phyloP scores from a whole-genome alignment of 1,284 basidiomycete genomes.

The Singerocomus inundabilis region DNA sequence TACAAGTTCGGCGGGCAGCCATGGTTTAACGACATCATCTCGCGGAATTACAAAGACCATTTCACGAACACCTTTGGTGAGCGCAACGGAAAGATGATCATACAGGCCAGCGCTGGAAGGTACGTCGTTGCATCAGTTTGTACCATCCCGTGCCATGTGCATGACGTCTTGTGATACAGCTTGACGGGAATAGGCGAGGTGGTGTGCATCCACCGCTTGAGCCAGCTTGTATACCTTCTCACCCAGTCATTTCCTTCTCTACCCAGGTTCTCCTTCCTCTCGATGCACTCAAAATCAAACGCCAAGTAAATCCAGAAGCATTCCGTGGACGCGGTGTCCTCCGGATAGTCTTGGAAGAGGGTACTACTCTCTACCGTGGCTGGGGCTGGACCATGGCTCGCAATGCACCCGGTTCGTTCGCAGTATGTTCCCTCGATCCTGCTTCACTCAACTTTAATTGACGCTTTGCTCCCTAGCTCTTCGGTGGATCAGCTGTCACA shows the following conservation, averaged over 20 bases:
- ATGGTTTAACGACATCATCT: conserved; percentile 93
- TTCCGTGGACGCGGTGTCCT: conserved; percentile 91
- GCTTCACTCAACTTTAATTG: background rate
- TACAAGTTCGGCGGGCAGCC: conserved; percentile 99
- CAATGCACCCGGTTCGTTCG: conserved; percentile 95
- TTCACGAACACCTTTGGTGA: conserved; percentile 92
- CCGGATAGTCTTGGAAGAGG: conserved; percentile 91
- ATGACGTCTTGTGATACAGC: conserved; percentile 40
- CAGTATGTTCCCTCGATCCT: conserved; percentile 52
- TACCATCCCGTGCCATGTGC: background rate
- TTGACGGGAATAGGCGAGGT: conserved; percentile 98
- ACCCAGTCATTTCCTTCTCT: background rate
- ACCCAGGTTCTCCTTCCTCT: conserved; percentile 83
- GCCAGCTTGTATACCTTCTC: background rate
- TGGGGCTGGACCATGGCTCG: conserved; percentile 99
- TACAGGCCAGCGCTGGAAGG: conserved; percentile 94
- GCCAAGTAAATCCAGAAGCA: conserved; percentile 95
- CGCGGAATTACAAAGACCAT: conserved; percentile 67
- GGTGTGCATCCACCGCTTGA: conserved; percentile 44
- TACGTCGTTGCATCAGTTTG: conserved; percentile 35
- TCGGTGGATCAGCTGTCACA: conserved; percentile 92
- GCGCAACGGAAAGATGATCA: conserved; percentile 93
- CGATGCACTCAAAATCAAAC: conserved; percentile 97
- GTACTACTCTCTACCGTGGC: conserved; percentile 88
- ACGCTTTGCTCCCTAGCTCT: conserved; percentile 58